phyloP scores from a whole-genome alignment of 1,284 basidiomycete species.

The Pulchroboletus neoregius region DNA sequence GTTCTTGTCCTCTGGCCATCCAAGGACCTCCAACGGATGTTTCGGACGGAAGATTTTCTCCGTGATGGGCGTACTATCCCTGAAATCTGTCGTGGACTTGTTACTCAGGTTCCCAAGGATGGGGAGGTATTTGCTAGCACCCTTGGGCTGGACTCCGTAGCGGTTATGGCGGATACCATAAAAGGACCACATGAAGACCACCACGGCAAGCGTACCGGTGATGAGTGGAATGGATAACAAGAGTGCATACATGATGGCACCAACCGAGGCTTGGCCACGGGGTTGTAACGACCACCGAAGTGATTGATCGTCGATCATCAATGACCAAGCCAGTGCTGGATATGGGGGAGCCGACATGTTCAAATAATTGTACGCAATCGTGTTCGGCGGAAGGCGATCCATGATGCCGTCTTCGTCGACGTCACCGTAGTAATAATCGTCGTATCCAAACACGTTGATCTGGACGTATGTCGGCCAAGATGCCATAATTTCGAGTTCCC shows the following conservation, averaged over 20 bases:
- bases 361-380: slow-evolving; percentile 78
- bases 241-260: slow-evolving; percentile 81
- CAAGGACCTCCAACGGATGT: slow-evolving; percentile 65
- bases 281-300: slow-evolving; percentile 77
- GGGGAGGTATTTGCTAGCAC: slow-evolving; percentile 69
- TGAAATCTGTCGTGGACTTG: slow-evolving; percentile 63
- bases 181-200: slow-evolving; percentile 92
- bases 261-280: slow-evolving; percentile 75
- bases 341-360: slow-evolving; percentile 83
- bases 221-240: slow-evolving; percentile 78
- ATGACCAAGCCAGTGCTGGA: slow-evolving; percentile 81
- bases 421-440: slow-evolving; percentile 90
- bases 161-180: slow-evolving; percentile 93
- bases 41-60: slow-evolving; percentile 66
- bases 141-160: slow-evolving; percentile 75
- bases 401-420: slow-evolving; percentile 81
- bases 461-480: slow-evolving; percentile 86
- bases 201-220: slow-evolving; percentile 77
- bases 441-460: slow-evolving; percentile 83
- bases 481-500: slow-evolving; percentile 83
- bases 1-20: slow-evolving; percentile 88
- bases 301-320: slow-evolving; percentile 72
- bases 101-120: slow-evolving; percentile 64
- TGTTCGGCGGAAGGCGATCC: slow-evolving; percentile 86
- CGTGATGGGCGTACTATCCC: slow-evolving; percentile 48